Conservation (phyloP, 495 filamentous ascomycete genomes). For the Xylaria palmicola region DNA sequence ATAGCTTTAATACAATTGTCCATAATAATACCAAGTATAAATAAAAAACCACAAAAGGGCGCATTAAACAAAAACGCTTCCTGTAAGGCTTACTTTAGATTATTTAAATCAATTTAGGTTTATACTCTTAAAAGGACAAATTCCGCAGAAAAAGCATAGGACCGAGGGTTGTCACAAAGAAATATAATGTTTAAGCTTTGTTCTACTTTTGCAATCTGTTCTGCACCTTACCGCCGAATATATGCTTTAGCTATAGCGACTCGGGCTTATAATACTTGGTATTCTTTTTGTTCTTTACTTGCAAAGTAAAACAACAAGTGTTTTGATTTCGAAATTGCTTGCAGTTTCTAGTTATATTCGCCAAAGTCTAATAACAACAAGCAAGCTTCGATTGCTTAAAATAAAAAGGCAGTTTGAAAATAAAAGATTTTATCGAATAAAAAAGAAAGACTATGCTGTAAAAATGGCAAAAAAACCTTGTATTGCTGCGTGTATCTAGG, state of each 20-base stretch:
- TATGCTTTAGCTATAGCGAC: neutral
- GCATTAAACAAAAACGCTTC: neutral
- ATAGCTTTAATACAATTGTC: neutral
- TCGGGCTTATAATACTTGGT: neutral
- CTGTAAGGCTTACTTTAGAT: neutral
- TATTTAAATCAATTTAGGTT: neutral
- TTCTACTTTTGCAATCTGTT: neutral
- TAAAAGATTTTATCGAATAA: neutral
- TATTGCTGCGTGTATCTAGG: neutral
- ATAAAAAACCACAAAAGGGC: neutral
- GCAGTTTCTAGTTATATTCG: neutral
- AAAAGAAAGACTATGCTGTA: neutral
- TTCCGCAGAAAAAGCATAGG: neutral
- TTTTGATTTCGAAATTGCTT: neutral
- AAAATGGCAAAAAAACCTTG: neutral
- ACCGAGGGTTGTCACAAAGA: neutral
- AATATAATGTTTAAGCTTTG: neutral
- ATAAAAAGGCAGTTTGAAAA: neutral
- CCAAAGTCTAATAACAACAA: neutral
- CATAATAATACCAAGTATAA: neutral
- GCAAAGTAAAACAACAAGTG: neutral
- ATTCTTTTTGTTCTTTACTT: neutral
- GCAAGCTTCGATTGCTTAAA: neutral
- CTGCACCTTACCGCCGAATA: neutral
- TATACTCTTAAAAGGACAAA: neutral